A percentile compares a stretch with the other conserved stretches of the same genome.
These are phyloP conservation scores for Saitozyma podzolica DNA, from an alignment of 768 basidiomycete species.

Conservation along the genomic window DNA sequence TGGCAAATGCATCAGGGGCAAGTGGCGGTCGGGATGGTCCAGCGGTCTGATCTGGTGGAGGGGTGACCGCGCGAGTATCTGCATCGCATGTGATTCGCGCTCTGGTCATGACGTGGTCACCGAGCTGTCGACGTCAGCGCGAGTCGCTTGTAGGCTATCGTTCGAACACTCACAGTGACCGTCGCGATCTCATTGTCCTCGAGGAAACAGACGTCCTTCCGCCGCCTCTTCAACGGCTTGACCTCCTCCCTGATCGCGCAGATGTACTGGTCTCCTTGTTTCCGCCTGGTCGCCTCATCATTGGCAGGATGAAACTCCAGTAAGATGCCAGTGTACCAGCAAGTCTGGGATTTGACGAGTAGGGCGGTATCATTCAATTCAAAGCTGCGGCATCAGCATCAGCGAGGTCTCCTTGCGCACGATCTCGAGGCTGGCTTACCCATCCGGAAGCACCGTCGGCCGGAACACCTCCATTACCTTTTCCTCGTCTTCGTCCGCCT, in stretches of 20 bases:
- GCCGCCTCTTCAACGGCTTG: conserved; percentile 3
- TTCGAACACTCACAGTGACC: conserved; percentile 23
- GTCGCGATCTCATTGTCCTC: conserved; percentile 27
- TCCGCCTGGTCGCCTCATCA: conserved; percentile 2
- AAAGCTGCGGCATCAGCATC: neutral
- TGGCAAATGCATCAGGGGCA: neutral
- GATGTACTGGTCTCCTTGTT: conserved; percentile 8
- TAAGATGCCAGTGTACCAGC: conserved; percentile 17
- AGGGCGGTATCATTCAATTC: conserved; percentile 1
- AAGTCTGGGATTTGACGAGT: conserved; percentile 1
- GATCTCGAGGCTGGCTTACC: conserved; percentile 10
- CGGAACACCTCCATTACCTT: conserved; percentile 1
- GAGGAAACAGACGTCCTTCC: conserved; percentile 17
- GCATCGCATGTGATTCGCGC: conserved; percentile 1
- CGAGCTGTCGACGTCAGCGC: conserved; percentile 3
- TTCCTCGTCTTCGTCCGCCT: neutral
- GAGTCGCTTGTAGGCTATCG: neutral
- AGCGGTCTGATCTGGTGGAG: neutral
- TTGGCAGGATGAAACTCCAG: conserved; percentile 14
- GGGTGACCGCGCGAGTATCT: conserved; percentile 1
- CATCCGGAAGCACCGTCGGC: conserved; percentile 1
- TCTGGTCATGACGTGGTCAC: neutral
- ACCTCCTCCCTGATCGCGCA: neutral
- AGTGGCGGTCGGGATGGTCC: neutral
- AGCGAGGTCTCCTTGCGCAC: neutral